phyloP scores from a whole-genome alignment of 192 early-diverging fungal genomes.

The Dissophora globulifera region DNA sequence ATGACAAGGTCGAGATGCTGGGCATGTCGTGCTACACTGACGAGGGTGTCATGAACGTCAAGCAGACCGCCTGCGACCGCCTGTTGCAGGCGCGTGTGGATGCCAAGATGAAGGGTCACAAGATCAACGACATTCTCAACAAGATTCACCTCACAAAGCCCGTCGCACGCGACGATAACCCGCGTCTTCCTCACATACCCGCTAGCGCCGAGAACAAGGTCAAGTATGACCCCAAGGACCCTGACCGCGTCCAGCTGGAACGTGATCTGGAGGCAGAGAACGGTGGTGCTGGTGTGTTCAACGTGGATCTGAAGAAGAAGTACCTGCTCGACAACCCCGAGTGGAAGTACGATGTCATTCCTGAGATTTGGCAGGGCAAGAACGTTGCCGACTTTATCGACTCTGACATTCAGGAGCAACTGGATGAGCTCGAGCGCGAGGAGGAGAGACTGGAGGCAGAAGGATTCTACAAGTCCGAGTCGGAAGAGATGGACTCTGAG shows the following conservation, averaged over 20 bases:
- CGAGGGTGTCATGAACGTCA: slow-evolving; percentile 96
- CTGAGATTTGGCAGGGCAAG: slow-evolving; percentile 98
- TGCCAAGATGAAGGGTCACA: slow-evolving; percentile 91
- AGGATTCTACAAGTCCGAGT: slow-evolving; percentile 90
- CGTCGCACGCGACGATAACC: slow-evolving; percentile 82
- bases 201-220: slow-evolving; percentile 70
- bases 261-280: slow-evolving; percentile 89
- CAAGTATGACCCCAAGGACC: slow-evolving; percentile 85
- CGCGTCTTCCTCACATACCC: slow-evolving; percentile 87
- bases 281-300: slow-evolving; percentile 98
- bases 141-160: slow-evolving; percentile 96
- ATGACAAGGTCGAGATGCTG: slow-evolving; percentile 76
- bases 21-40: slow-evolving; percentile 94
- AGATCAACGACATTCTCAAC: slow-evolving; percentile 93
- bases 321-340: slow-evolving; percentile 87
- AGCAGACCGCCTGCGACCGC: slow-evolving; percentile 93
- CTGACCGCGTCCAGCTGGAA: slow-evolving; percentile 85
- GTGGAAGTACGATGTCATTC: slow-evolving; percentile 98
- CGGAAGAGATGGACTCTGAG: slow-evolving; percentile 82
- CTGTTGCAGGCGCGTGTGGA: slow-evolving; percentile 93
- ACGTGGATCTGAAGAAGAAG: slow-evolving; percentile 92
- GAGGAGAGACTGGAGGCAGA: slow-evolving; percentile 95
- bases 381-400: slow-evolving; percentile 99
- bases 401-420: slow-evolving; percentile 94
- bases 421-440: slow-evolving; percentile 95